Evolutionary conservation across 371 early-diverging fungal species (phyloP).

Genomic region (Rhizomucor pusillus): DNA sequence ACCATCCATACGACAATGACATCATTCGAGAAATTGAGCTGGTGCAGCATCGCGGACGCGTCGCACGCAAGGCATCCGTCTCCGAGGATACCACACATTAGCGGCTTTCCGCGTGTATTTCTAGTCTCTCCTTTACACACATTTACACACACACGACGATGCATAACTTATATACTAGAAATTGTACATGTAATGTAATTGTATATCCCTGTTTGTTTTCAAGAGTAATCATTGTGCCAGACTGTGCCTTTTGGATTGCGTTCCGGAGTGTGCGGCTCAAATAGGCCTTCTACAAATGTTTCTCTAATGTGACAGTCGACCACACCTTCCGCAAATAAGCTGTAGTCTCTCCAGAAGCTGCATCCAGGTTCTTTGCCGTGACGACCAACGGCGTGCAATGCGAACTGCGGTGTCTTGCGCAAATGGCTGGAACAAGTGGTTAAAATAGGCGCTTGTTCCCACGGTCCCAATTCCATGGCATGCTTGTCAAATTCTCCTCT

Average conservation of each 20-base stretch:
- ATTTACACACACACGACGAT: no score
- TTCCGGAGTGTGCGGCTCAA: constrained; percentile 22
- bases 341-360: constrained; percentile 50
- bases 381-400: constrained; percentile 38
- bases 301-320: constrained; percentile 45
- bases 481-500: no score
- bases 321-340: constrained; percentile 25
- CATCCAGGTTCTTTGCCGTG: constrained; percentile 36
- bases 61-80: no score
- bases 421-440: constrained; percentile 23
- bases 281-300: constrained; percentile 36
- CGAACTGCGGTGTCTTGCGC: constrained; percentile 35
- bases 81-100: not conserved
- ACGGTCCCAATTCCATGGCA: not conserved
- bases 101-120: not conserved
- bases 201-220: no score
- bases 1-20: constrained; percentile 63
- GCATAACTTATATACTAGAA: no score
- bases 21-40: constrained; percentile 61
- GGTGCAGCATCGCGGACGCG: constrained; percentile 14
- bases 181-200: no score
- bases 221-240: no score
- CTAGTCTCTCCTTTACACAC: no score
- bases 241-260: not conserved
- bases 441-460: not conserved